Percentiles rank a stretch among this genome's conserved stretches.
These are phyloP conservation scores for Vararia minispora DNA, from an alignment of 768 basidiomycete genomes.

Conservation along the genomic window DNA sequence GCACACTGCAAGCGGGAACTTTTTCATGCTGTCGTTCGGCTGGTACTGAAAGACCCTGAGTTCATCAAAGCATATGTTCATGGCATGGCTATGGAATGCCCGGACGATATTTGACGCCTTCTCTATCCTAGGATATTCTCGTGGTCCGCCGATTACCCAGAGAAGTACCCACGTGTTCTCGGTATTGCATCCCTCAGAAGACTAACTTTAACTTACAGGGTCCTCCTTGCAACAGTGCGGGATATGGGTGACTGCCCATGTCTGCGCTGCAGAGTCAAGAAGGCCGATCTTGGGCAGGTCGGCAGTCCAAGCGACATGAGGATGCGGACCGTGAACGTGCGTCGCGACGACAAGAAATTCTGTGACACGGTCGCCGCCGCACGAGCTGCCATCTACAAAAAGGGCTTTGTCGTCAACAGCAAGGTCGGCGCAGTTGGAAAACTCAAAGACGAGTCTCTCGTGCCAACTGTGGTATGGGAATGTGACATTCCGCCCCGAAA, in stretches of 20 bases:
- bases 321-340: neutral
- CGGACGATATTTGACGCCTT: conserved; percentile 16
- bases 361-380: neutral
- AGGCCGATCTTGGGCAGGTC: conserved; percentile 10
- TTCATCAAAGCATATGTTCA: conserved; percentile 16
- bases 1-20: conserved; percentile 23
- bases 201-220: conserved; percentile 7
- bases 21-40: conserved; percentile 19
- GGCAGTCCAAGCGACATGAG: conserved; percentile 11
- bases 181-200: neutral
- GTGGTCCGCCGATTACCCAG: conserved; percentile 23
- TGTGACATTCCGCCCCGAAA: too few species aligned
- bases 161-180: conserved; percentile 18
- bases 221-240: conserved; percentile 19
- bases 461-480: conserved; percentile 11
- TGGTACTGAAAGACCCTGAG: conserved; percentile 13
- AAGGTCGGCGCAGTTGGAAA: neutral
- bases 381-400: conserved; percentile 12
- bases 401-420: conserved; percentile 4
- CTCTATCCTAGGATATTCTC: conserved; percentile 18
- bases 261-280: conserved; percentile 18
- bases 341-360: neutral
- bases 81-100: conserved; percentile 16
- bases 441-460: conserved; percentile 12
- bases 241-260: conserved; percentile 24